Conservation (phyloP, 2,329 filamentous ascomycete species). For the Penicillium sp. region DNA sequence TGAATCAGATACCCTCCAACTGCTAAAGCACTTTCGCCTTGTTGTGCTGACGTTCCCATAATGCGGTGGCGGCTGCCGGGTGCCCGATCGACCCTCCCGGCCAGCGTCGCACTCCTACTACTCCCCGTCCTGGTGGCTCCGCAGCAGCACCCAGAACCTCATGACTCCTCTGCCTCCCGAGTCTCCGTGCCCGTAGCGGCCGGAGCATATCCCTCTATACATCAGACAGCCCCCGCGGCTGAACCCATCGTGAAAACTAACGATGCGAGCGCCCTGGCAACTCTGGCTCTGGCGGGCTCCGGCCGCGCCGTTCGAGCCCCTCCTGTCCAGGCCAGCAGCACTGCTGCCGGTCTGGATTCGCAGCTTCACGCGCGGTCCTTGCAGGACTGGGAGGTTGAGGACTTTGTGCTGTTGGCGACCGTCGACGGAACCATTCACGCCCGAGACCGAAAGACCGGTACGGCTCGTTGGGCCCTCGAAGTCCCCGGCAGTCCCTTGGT, state of each 20-base stretch:
- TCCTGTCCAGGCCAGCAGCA: conserved; percentile 65
- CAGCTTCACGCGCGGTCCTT: conserved; percentile 92
- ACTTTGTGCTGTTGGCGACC: conserved; percentile 99
- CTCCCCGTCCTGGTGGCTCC: conserved; percentile 60
- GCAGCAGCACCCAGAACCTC: conserved; percentile 53
- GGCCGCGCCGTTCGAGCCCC: conserved; percentile 87
- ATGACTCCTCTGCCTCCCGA: conserved; percentile 27
- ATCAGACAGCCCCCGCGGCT: conserved; percentile 16
- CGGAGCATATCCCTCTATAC: conserved; percentile 15
- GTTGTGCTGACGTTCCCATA: conserved; percentile 39
- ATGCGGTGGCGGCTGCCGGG: conserved; percentile 64
- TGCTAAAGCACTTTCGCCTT: background rate
- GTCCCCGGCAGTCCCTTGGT: conserved; percentile 77
- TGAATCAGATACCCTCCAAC: conserved; percentile 2
- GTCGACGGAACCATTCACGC: conserved; percentile 96
- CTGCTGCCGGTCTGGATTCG: conserved; percentile 66
- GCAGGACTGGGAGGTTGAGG: conserved; percentile 99
- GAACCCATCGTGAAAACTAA: conserved; percentile 39
- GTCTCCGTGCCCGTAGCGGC: conserved; percentile 28
- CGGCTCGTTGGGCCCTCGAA: conserved; percentile 78
- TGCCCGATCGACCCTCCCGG: conserved; percentile 51
- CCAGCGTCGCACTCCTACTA: conserved; percentile 57
- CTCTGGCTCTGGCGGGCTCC: conserved; percentile 83
- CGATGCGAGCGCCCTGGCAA: conserved; percentile 93
- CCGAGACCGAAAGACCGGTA: conserved; percentile 79